Evolutionary conservation across 2,329 filamentous ascomycete genomes (phyloP).

Genomic region (Penicillium hordei): DNA sequence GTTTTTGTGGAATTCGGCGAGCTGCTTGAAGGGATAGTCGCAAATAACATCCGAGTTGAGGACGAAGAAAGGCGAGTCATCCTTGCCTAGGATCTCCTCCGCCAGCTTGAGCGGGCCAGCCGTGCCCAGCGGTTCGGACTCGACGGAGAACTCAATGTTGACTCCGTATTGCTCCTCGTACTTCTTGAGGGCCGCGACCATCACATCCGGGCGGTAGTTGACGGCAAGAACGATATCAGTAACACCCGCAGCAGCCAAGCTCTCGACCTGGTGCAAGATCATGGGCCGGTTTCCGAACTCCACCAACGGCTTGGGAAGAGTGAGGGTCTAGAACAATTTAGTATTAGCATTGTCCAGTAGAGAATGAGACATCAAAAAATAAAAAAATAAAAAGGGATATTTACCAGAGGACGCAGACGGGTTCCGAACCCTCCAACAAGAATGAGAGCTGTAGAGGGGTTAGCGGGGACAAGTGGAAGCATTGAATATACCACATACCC

Average conservation of each 20-base stretch:
- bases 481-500: constrained; percentile 35
- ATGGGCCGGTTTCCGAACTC: constrained; percentile 99
- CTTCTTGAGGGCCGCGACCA: constrained; percentile 92
- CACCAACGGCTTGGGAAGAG: constrained; percentile 93
- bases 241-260: constrained; percentile 86
- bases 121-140: constrained; percentile 91
- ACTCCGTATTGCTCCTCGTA: constrained; percentile 92
- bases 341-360: constrained; percentile 16
- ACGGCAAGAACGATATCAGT: constrained; percentile 97
- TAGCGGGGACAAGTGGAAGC: constrained; percentile 8
- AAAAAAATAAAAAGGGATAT: constrained; percentile 34
- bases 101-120: constrained; percentile 94
- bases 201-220: constrained; percentile 97
- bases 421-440: constrained; percentile 99
- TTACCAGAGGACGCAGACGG: constrained; percentile 90
- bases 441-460: constrained; percentile 72
- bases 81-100: constrained; percentile 87
- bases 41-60: constrained; percentile 98
- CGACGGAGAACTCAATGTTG: constrained; percentile 95
- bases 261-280: constrained; percentile 98
- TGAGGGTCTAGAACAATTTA: constrained; percentile 69
- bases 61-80: constrained; percentile 94
- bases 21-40: constrained; percentile 90
- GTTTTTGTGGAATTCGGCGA: constrained; percentile 85
- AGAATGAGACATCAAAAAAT: neutral